Percentiles rank a stretch among this genome's conserved stretches.
phyloP scores from a whole-genome alignment of 768 basidiomycete genomes.

The Russula sp. region DNA sequence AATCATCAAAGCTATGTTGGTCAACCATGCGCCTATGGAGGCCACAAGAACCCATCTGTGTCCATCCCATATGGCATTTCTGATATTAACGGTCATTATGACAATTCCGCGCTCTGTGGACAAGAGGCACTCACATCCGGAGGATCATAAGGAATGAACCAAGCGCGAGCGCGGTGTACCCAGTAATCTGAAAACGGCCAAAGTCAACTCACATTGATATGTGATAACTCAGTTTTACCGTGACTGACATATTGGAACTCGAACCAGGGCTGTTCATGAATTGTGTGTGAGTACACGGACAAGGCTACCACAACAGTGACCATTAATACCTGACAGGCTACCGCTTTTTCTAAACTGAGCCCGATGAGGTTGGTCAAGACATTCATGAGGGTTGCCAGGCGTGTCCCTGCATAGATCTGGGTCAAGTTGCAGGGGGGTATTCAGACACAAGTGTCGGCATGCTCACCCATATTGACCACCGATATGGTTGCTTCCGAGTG shows the following conservation, averaged over 20 bases:
- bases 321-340: constrained; percentile 11
- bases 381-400: constrained; percentile 1
- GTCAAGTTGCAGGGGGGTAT: not conserved
- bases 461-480: constrained; percentile 21
- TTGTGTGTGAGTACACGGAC: not conserved
- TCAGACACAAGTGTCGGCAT: not conserved
- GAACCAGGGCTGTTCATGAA: constrained; percentile 5
- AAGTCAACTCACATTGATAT: not conserved
- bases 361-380: not conserved
- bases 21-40: constrained; percentile 4
- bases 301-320: not conserved
- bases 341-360: not conserved
- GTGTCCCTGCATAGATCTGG: constrained; percentile 8
- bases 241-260: constrained; percentile 7
- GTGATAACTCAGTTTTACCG: not conserved
- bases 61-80: constrained; percentile 13
- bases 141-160: constrained; percentile 10
- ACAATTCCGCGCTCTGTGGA: not conserved
- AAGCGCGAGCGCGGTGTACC: not conserved
- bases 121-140: constrained; percentile 5
- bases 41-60: constrained; percentile 1
- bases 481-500: constrained; percentile 3
- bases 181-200: constrained; percentile 6
- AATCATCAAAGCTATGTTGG: constrained; percentile 13
- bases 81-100: not conserved